Percentiles rank a stretch among this genome's conserved stretches.
Conservation (phyloP, 176 grass and related monocot species). For the maize (Zea mays) region Zm-B73-REFERENCE-NAM-5.0 NC_050096.1:198893001-198893500, state of each 20-base stretch:
- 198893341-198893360: neutral
- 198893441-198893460: neutral
- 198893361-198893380: neutral
- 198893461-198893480: too few relatives aligned
- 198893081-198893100: too few relatives aligned
- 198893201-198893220: neutral
- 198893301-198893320: too few relatives aligned
- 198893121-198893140: slow-evolving; percentile 55
- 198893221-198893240: too few relatives aligned
- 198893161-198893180: neutral
- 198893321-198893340: too few relatives aligned
- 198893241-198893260: too few relatives aligned
- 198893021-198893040: slow-evolving; percentile 52
- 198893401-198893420: neutral
- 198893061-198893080: too few relatives aligned
- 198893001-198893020: slow-evolving; percentile 45
- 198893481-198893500: too few relatives aligned
- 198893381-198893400: neutral
- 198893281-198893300: too few relatives aligned
- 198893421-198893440: neutral
- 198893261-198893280: too few relatives aligned
- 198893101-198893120: too few relatives aligned
- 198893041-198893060: slow-evolving; percentile 26
- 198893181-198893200: neutral
- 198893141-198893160: neutral